phyloP scores from a whole-genome alignment of 169 alveolate species.

The Cystoisospora suis region DNA sequence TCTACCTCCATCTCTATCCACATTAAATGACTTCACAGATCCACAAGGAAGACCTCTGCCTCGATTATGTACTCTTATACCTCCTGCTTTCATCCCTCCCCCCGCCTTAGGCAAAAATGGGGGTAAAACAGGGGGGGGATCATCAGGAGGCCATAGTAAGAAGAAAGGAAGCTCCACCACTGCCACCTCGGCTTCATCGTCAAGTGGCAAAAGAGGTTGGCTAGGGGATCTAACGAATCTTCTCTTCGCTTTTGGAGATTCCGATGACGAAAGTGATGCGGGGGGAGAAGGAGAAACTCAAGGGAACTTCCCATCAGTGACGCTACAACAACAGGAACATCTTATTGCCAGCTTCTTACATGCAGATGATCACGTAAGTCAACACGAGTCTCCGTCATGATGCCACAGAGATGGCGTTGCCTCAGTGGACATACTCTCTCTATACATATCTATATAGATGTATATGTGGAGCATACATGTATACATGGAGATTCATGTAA shows the following conservation, averaged over 20 bases:
- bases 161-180: not conserved
- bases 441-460: too few relatives aligned
- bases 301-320: not conserved
- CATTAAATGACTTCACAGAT: slow-evolving; percentile 61
- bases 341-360: not conserved
- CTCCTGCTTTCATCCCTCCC: slow-evolving; percentile 59
- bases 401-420: not conserved
- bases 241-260: slow-evolving; percentile 57
- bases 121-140: too few relatives aligned
- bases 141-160: not conserved
- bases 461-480: not conserved
- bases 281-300: slow-evolving; percentile 18
- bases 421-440: too few relatives aligned
- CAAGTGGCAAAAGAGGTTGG: slow-evolving; percentile 49
- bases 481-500: not conserved
- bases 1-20: slow-evolving; percentile 58
- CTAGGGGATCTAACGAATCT: slow-evolving; percentile 60
- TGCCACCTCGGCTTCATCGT: not conserved
- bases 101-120: too few relatives aligned
- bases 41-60: slow-evolving; percentile 60
- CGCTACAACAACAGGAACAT: slow-evolving; percentile 2
- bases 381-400: not conserved
- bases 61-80: slow-evolving; percentile 40
- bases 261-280: slow-evolving; percentile 61
- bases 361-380: not conserved